Percentiles rank a stretch among this genome's conserved stretches.
Conservation (phyloP, 208 protist genomes). For the Trypanosoma conorhini region DNA sequence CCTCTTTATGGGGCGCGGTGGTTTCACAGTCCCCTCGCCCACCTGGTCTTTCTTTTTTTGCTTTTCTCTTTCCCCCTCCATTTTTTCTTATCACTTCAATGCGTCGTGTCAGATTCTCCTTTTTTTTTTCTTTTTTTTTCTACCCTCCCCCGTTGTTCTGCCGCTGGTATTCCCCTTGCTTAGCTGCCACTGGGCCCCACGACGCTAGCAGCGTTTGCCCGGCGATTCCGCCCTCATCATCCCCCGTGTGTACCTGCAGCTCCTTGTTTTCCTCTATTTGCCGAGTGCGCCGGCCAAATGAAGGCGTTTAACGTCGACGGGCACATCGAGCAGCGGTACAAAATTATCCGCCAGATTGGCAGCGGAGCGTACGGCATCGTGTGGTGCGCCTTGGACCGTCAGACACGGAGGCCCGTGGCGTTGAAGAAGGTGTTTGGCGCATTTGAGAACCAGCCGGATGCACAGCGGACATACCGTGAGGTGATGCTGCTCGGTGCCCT, state of each 20-base stretch:
- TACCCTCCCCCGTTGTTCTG: background rate
- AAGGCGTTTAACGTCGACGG: constrained; percentile 84
- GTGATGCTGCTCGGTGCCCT: constrained; percentile 95
- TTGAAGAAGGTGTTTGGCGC: constrained; percentile 98
- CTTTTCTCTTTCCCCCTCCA: background rate
- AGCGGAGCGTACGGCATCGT: constrained; percentile 96
- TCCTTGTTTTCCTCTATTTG: constrained; percentile 6
- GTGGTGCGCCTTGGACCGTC: constrained; percentile 92
- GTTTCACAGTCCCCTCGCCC: background rate
- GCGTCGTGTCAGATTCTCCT: background rate
- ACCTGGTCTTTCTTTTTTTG: background rate
- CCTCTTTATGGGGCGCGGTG: background rate
- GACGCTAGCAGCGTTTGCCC: too few species aligned
- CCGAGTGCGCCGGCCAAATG: constrained; percentile 31
- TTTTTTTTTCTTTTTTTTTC: background rate
- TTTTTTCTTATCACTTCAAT: background rate
- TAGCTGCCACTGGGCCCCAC: background rate
- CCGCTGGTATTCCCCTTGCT: background rate
- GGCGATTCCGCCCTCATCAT: background rate
- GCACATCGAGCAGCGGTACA: constrained; percentile 93
- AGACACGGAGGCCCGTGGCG: constrained; percentile 85
- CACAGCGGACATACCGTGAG: constrained; percentile 96
- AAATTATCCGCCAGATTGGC: constrained; percentile 93
- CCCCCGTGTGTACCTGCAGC: background rate
- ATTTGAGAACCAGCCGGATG: constrained; percentile 93